Conservation (phyloP, 1,139 yeast species). For the Yamadazyma conglobata region DNA sequence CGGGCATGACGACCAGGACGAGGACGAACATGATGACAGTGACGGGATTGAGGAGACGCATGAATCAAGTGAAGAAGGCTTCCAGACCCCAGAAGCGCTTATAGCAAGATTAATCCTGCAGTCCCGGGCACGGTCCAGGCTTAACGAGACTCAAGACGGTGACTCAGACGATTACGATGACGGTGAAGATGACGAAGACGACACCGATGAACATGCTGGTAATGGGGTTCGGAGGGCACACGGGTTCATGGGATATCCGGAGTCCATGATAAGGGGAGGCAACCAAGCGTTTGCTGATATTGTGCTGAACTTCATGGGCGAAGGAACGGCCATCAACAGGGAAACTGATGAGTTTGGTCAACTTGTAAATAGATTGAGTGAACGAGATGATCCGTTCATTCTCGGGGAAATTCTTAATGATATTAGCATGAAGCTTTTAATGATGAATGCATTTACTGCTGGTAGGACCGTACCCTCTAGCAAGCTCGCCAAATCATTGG, state of each 20-base stretch:
- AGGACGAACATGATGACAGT: background rate
- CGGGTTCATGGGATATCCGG: too few relatives aligned
- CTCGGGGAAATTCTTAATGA: slow-evolving; percentile 60
- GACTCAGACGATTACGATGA: background rate
- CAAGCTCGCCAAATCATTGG: slow-evolving; percentile 52
- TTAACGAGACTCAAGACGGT: too few relatives aligned
- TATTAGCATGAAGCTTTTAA: slow-evolving; percentile 56
- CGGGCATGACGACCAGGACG: background rate
- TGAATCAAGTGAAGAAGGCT: too few relatives aligned
- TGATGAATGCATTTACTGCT: slow-evolving; percentile 65
- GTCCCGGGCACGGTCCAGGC: too few relatives aligned
- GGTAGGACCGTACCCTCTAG: slow-evolving; percentile 65
- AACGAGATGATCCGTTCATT: slow-evolving; percentile 45
- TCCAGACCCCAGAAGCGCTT: too few relatives aligned
- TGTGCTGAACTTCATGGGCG: slow-evolving; percentile 37
- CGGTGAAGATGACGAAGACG: slow-evolving; percentile 1
- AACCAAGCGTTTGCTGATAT: slow-evolving; percentile 37
- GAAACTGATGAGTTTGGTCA: slow-evolving; percentile 33
- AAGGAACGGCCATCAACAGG: slow-evolving; percentile 29
- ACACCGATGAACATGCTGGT: background rate
- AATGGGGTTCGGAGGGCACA: too few relatives aligned
- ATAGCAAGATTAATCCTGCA: too few relatives aligned
- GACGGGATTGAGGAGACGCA: too few relatives aligned
- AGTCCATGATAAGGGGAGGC: too few relatives aligned
- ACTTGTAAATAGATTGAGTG: slow-evolving; percentile 40